phyloP scores from a whole-genome alignment of 2,329 filamentous ascomycete species.

The Sphaerostilbella broomeana region DNA sequence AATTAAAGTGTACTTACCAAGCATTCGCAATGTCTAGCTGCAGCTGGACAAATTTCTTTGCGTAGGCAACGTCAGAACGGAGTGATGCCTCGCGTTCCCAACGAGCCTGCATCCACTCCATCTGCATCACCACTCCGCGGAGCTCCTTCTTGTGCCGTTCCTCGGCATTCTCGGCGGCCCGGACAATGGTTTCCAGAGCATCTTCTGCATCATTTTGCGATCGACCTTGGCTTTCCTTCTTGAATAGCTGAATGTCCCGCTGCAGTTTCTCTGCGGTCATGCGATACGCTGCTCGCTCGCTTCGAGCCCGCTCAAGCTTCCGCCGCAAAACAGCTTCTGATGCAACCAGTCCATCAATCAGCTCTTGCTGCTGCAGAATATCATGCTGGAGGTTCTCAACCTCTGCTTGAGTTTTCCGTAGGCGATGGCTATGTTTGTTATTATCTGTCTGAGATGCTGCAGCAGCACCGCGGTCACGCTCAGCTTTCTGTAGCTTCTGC shows the following conservation, averaged over 20 bases:
- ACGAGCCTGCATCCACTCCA: slow-evolving; percentile 80
- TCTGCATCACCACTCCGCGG: slow-evolving; percentile 78
- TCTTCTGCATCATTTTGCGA: slow-evolving; percentile 24
- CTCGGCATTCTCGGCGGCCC: slow-evolving; percentile 55
- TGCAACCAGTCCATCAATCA: slow-evolving; percentile 49
- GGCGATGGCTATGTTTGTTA: slow-evolving; percentile 49
- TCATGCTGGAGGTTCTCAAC: slow-evolving; percentile 66
- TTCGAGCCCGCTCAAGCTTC: slow-evolving; percentile 64
- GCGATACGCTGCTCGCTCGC: slow-evolving; percentile 54
- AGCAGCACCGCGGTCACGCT: slow-evolving; percentile 38
- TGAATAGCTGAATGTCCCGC: slow-evolving; percentile 42
- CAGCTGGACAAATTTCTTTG: slow-evolving; percentile 75
- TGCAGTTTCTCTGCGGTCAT: slow-evolving; percentile 49
- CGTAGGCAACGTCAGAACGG: slow-evolving; percentile 72
- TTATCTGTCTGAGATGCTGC: slow-evolving; percentile 32
- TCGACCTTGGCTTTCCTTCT: slow-evolving; percentile 23
- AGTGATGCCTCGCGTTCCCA: slow-evolving; percentile 75
- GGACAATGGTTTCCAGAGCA: slow-evolving; percentile 53
- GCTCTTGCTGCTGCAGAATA: slow-evolving; percentile 60
- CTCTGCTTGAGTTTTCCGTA: slow-evolving; percentile 58
- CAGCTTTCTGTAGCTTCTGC: slow-evolving; percentile 45
- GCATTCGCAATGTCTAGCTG: slow-evolving; percentile 78
- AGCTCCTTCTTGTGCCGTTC: slow-evolving; percentile 68
- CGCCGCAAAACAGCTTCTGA: slow-evolving; percentile 55
- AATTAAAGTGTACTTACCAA: slow-evolving; percentile 61